These are phyloP conservation scores for Nicotiana noctiflora DNA, from an alignment of 257 asterid species.

Conservation along the genomic window DNA sequence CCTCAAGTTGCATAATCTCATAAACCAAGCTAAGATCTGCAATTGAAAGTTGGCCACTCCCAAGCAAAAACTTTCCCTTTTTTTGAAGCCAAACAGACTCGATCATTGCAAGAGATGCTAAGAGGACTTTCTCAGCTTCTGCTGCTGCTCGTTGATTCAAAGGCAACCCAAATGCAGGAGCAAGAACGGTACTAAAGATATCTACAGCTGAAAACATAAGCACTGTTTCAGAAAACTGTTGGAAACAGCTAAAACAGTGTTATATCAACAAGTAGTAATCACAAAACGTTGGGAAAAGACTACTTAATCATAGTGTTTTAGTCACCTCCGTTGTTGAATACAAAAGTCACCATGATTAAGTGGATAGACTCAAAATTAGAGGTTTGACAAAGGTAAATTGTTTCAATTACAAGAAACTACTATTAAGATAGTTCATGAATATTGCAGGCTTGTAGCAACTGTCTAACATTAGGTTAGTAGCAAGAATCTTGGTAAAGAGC, in stretches of 20 bases:
- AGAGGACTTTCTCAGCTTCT: conserved; percentile 49
- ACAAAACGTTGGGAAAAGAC: background rate
- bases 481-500: background rate
- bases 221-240: conserved; percentile 11
- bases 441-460: background rate
- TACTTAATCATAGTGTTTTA: background rate
- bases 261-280: background rate
- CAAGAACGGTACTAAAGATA: conserved; percentile 45
- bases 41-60: conserved; percentile 72
- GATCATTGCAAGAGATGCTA: conserved; percentile 48
- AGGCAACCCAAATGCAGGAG: conserved; percentile 60
- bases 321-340: background rate
- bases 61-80: conserved; percentile 63
- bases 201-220: conserved; percentile 38
- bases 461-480: background rate
- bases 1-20: conserved; percentile 91
- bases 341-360: background rate
- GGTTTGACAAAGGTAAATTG: background rate
- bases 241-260: background rate
- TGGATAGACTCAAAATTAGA: background rate
- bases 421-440: background rate
- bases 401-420: background rate
- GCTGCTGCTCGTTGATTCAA: conserved; percentile 62
- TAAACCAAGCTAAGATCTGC: conserved; percentile 89
- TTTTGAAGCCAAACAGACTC: conserved; percentile 79